Percentiles rank a stretch among this genome's conserved stretches.
Evolutionary conservation across 306 rosid genomes (phyloP).

Genomic region (Alnus rubra): DNA sequence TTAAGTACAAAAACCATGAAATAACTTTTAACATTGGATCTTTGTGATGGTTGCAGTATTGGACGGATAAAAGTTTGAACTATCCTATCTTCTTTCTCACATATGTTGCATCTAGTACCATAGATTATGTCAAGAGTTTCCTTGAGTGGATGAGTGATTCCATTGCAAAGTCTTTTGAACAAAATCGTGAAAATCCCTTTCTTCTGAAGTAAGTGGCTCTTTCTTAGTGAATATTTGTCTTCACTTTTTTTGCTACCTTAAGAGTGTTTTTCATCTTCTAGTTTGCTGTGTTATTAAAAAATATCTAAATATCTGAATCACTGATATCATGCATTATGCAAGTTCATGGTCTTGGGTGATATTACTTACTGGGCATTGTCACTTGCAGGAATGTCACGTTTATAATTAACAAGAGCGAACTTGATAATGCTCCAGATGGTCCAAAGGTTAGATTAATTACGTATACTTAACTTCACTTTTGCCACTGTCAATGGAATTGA

Average conservation of each 20-base stretch:
- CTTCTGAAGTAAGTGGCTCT: slow-evolving; percentile 71
- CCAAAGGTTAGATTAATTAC: slow-evolving; percentile 66
- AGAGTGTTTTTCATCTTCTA: background rate
- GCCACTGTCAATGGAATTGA: slow-evolving; percentile 13
- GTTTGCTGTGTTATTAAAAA: background rate
- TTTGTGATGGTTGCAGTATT: slow-evolving; percentile 67
- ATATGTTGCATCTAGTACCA: slow-evolving; percentile 84
- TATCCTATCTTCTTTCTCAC: slow-evolving; percentile 84
- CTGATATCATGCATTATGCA: background rate
- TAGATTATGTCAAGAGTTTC: slow-evolving; percentile 87
- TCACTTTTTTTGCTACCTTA: background rate
- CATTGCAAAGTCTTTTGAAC: slow-evolving; percentile 92
- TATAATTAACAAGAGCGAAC: slow-evolving; percentile 74
- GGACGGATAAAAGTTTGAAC: slow-evolving; percentile 78
- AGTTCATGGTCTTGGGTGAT: slow-evolving; percentile 2
- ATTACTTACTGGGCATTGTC: slow-evolving; percentile 35
- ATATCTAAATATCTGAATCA: background rate
- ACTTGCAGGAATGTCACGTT: slow-evolving; percentile 70
- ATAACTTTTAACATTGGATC: slow-evolving; percentile 27
- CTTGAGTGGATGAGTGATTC: slow-evolving; percentile 99
- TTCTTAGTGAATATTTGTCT: slow-evolving; percentile 10
- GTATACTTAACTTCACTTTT: slow-evolving; percentile 25
- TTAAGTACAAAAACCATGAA: background rate
- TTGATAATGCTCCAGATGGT: slow-evolving; percentile 88
- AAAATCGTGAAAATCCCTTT: slow-evolving; percentile 88